Conservation (phyloP, 2,329 filamentous ascomycete genomes). For the Sclerotinia glacialis region DNA sequence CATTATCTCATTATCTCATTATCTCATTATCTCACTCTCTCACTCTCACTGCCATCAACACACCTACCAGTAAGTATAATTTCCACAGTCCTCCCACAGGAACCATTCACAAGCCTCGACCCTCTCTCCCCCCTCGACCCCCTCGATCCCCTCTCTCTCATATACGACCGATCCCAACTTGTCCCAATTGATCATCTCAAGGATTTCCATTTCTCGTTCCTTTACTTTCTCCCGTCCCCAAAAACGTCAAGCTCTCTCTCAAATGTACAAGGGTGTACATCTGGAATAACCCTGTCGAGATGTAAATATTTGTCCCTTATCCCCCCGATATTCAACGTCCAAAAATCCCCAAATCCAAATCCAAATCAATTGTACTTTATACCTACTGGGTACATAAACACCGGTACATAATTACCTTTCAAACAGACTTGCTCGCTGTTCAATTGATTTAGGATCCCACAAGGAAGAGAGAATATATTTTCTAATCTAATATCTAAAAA, state of each 20-base stretch:
- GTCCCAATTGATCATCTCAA: slow-evolving; percentile 10
- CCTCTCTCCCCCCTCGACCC: not conserved
- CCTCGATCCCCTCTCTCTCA: not conserved
- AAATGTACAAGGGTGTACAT: not conserved
- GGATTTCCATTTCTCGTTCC: slow-evolving; percentile 12
- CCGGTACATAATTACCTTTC: not conserved
- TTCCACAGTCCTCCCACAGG: not conserved
- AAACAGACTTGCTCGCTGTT: not conserved
- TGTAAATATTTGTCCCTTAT: slow-evolving; percentile 11
- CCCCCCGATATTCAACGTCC: slow-evolving; percentile 6
- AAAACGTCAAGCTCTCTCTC: not conserved
- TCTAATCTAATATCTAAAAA: not conserved
- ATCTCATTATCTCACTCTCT: not conserved
- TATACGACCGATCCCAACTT: not conserved
- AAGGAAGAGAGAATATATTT: not conserved
- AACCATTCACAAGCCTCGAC: not conserved
- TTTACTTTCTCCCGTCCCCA: not conserved
- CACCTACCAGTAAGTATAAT: slow-evolving; percentile 7
- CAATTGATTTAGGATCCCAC: not conserved
- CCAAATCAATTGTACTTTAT: too few relatives aligned
- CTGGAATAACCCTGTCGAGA: not conserved
- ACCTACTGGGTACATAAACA: not conserved
- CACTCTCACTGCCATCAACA: slow-evolving; percentile 5
- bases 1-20: not conserved
- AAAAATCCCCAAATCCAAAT: not conserved